Conservation (phyloP, 2,329 filamentous ascomycete species). For the Scorias spongiosa region DNA sequence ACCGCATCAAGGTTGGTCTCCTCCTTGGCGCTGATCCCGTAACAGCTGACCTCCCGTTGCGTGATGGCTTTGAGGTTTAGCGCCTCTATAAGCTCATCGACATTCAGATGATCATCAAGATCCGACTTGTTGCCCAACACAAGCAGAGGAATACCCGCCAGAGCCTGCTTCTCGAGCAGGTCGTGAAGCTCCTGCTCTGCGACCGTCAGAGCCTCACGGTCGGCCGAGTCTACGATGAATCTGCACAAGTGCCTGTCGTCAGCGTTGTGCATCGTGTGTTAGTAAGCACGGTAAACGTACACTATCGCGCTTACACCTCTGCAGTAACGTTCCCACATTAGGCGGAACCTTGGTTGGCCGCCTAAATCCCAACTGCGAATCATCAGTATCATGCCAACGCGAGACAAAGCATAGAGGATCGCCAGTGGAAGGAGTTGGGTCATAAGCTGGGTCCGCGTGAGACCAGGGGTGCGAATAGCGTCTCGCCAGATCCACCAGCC, state of each 20-base stretch:
- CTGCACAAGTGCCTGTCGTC: slow-evolving; percentile 21
- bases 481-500: no score
- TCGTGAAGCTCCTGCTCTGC: slow-evolving; percentile 87
- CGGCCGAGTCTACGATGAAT: slow-evolving; percentile 95
- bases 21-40: slow-evolving; percentile 96
- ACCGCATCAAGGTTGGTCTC: slow-evolving; percentile 98
- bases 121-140: slow-evolving; percentile 97
- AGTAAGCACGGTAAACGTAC: slow-evolving; percentile 27
- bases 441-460: not conserved
- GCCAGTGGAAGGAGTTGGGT: not conserved
- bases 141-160: slow-evolving; percentile 80
- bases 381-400: slow-evolving; percentile 12
- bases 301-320: slow-evolving; percentile 95
- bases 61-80: slow-evolving; percentile 80
- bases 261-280: not conserved
- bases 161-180: slow-evolving; percentile 66
- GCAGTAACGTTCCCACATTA: slow-evolving; percentile 99
- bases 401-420: not conserved
- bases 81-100: slow-evolving; percentile 89
- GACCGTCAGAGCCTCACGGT: slow-evolving; percentile 61
- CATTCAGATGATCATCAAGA: slow-evolving; percentile 73
- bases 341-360: slow-evolving; percentile 88
- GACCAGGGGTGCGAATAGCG: no score
- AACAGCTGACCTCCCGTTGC: slow-evolving; percentile 91
- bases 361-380: slow-evolving; percentile 73